phyloP scores from a whole-genome alignment of 495 filamentous ascomycete species.

The Cladorrhinum samala region DNA sequence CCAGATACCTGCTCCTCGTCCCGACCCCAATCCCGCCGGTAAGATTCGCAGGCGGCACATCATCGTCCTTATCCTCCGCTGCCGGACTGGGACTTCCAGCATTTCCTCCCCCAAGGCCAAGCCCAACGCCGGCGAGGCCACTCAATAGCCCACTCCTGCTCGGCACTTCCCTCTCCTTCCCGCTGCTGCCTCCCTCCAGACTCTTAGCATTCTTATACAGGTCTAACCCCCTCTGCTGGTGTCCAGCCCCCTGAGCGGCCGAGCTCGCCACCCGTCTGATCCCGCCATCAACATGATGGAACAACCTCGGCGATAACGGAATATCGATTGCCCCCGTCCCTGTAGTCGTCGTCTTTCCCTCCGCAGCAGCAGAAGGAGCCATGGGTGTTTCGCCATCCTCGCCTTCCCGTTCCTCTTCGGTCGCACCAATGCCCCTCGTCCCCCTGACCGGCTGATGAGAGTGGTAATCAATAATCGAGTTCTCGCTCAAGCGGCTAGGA shows the following conservation, averaged over 20 bases:
- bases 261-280: no score
- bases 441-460: constrained; percentile 23
- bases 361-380: no score
- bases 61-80: neutral
- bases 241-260: no score
- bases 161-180: no score
- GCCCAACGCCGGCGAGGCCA: no score
- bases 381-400: constrained; percentile 31
- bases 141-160: no score
- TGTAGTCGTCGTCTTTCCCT: constrained; percentile 23
- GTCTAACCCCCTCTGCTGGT: no score
- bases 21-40: constrained; percentile 11
- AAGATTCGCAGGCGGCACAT: neutral
- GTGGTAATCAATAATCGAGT: constrained; percentile 73
- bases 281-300: constrained; percentile 32
- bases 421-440: constrained; percentile 22
- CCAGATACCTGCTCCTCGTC: neutral
- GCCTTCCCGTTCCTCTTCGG: constrained; percentile 14
- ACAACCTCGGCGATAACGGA: constrained; percentile 66
- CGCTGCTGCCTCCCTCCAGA: no score
- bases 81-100: neutral
- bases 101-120: neutral
- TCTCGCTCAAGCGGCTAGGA: constrained; percentile 83
- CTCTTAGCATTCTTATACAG: no score
- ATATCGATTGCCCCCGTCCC: constrained; percentile 76